A percentile compares a stretch with the other conserved stretches of the same genome.
Conservation (phyloP, 1,139 yeast genomes). For the Saccharomyces pastorianus region DNA sequence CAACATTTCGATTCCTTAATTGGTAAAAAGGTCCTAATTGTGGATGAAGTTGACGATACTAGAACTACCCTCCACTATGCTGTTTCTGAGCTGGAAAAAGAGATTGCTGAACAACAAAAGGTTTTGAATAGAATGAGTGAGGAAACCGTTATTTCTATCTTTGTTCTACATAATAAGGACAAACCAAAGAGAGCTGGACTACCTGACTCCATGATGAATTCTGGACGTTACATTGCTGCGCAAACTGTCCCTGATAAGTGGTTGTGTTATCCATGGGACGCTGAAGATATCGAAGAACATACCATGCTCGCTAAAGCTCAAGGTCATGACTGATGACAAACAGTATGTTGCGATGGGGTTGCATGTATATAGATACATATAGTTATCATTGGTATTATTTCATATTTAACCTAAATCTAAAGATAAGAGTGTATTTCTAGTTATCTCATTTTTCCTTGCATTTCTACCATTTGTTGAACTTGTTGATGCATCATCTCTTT, state of each 20-base stretch:
- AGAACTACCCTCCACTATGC: constrained; percentile 93
- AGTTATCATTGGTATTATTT: background rate
- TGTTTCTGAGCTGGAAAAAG: constrained; percentile 76
- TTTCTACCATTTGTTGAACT: constrained; percentile 74
- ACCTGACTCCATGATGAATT: constrained; percentile 39
- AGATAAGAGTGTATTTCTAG: background rate
- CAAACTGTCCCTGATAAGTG: constrained; percentile 47
- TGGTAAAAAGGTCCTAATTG: constrained; percentile 75
- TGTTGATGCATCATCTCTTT: constrained; percentile 76
- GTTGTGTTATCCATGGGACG: constrained; percentile 64
- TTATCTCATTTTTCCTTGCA: constrained; percentile 37
- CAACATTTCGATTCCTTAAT: constrained; percentile 56
- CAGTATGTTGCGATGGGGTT: background rate
- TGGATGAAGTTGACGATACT: constrained; percentile 93
- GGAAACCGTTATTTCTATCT: constrained; percentile 45
- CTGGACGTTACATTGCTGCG: constrained; percentile 46
- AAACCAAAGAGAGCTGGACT: constrained; percentile 50
- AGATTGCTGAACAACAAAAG: constrained; percentile 49
- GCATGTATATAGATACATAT: background rate
- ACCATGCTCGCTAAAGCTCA: constrained; percentile 66
- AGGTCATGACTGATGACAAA: constrained; percentile 38
- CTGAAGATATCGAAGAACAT: constrained; percentile 76
- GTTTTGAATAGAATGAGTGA: constrained; percentile 32
- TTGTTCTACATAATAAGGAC: constrained; percentile 51
- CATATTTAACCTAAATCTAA: background rate